Conservation (phyloP, 441 rosid genomes). For the Jatropha podagrica region DNA sequence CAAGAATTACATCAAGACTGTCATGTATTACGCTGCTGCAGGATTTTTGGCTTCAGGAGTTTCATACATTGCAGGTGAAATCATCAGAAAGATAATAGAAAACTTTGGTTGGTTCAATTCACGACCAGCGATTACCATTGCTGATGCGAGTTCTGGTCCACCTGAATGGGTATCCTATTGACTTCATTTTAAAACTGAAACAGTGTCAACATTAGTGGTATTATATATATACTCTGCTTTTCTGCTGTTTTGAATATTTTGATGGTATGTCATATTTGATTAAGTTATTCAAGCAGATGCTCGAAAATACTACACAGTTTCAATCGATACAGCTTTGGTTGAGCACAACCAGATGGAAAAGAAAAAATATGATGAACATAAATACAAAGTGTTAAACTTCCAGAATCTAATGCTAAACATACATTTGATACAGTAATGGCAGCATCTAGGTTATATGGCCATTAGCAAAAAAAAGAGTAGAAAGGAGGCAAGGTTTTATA, state of each 20-base stretch:
- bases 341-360: neutral
- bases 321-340: neutral
- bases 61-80: slow-evolving; percentile 16
- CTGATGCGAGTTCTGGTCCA: neutral
- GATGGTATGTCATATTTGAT: no score
- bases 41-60: slow-evolving; percentile 16
- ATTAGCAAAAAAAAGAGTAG: neutral
- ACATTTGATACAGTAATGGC: neutral
- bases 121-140: neutral
- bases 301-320: neutral
- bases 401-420: neutral
- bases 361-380: neutral
- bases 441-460: neutral
- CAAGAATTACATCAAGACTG: slow-evolving; percentile 1
- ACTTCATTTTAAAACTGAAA: neutral
- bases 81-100: slow-evolving; percentile 3
- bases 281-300: neutral
- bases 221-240: neutral
- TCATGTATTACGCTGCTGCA: neutral
- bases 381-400: neutral
- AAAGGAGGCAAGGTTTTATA: neutral
- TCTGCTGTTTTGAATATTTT: neutral
- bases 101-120: slow-evolving; percentile 11
- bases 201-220: neutral
- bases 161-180: slow-evolving; percentile 6